These are phyloP conservation scores for Paraglomus brasilianum DNA, from an alignment of 192 early-diverging fungal species.

Conservation along the genomic window DNA sequence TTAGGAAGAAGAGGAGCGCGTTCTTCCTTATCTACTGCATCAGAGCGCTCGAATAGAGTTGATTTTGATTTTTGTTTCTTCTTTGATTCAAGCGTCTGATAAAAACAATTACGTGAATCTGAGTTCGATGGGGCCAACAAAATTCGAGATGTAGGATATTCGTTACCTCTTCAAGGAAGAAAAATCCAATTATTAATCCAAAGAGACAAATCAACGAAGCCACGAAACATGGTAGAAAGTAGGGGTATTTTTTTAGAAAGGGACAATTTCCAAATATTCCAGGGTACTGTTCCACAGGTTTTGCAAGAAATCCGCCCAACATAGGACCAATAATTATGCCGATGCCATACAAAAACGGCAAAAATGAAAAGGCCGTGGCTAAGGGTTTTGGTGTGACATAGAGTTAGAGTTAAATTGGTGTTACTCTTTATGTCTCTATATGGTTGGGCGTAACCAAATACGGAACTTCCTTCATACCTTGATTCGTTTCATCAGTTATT, in stretches of 20 bases:
- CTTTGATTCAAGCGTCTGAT: not conserved
- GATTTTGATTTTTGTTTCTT: not conserved
- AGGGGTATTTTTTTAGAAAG: conserved; percentile 71
- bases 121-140: not conserved
- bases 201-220: conserved; percentile 59
- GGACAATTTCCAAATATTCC: conserved; percentile 51
- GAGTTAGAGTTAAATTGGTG: not conserved
- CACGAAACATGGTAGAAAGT: conserved; percentile 80
- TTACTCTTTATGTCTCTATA: conserved; percentile 55
- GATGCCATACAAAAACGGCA: conserved; percentile 31
- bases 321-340: conserved; percentile 61
- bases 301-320: conserved; percentile 77
- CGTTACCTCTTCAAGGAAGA: conserved; percentile 58
- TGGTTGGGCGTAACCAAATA: conserved; percentile 79
- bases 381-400: not conserved
- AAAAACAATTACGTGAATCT: not conserved
- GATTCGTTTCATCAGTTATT: conserved; percentile 81
- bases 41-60: not conserved
- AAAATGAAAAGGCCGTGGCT: conserved; percentile 5
- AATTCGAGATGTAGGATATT: not conserved
- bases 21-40: not conserved
- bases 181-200: conserved; percentile 63
- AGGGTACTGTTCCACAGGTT: conserved; percentile 71
- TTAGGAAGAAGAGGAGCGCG: not conserved
- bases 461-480: conserved; percentile 39